A percentile compares a stretch with the other conserved stretches of the same genome.
phyloP scores from a whole-genome alignment of 2,329 filamentous ascomycete genomes.

The Aciculosporium take region DNA sequence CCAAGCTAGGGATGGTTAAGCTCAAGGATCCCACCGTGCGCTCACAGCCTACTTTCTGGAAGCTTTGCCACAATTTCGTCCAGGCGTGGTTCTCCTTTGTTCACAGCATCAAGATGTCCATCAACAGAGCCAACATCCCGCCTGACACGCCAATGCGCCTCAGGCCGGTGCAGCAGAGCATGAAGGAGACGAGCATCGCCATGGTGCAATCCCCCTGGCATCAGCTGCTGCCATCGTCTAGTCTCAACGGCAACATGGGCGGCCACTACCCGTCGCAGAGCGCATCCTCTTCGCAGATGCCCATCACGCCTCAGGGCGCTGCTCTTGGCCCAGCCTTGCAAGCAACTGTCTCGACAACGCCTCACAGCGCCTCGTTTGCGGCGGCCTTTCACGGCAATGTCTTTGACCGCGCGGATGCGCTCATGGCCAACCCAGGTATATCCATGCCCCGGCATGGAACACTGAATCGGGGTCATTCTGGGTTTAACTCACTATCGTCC shows the following conservation, averaged over 20 bases:
- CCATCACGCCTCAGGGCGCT: constrained; percentile 79
- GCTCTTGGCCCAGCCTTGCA: constrained; percentile 82
- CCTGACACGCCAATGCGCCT: constrained; percentile 60
- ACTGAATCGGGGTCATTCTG: constrained; percentile 27
- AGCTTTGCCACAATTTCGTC: constrained; percentile 61
- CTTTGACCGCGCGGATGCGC: constrained; percentile 44
- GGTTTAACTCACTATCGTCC: constrained; percentile 25
- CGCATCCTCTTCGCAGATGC: constrained; percentile 26
- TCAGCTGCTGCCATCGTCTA: constrained; percentile 21
- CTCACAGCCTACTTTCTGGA: constrained; percentile 47
- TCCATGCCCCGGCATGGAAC: constrained; percentile 40
- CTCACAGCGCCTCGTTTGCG: constrained; percentile 42
- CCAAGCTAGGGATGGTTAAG: constrained; percentile 63
- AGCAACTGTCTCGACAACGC: constrained; percentile 68
- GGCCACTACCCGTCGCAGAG: constrained; percentile 12
- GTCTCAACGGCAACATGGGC: constrained; percentile 9
- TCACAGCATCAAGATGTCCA: constrained; percentile 40
- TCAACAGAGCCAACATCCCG: constrained; percentile 38
- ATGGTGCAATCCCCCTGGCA: constrained; percentile 51
- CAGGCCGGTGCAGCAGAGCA: constrained; percentile 65
- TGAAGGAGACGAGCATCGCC: constrained; percentile 64
- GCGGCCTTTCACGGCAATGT: constrained; percentile 41
- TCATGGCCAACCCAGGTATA: constrained; percentile 43
- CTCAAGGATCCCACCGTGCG: constrained; percentile 70
- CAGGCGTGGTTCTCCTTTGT: constrained; percentile 56